phyloP scores from a whole-genome alignment of 192 early-diverging fungal species.

The Coemansia sp. region DNA sequence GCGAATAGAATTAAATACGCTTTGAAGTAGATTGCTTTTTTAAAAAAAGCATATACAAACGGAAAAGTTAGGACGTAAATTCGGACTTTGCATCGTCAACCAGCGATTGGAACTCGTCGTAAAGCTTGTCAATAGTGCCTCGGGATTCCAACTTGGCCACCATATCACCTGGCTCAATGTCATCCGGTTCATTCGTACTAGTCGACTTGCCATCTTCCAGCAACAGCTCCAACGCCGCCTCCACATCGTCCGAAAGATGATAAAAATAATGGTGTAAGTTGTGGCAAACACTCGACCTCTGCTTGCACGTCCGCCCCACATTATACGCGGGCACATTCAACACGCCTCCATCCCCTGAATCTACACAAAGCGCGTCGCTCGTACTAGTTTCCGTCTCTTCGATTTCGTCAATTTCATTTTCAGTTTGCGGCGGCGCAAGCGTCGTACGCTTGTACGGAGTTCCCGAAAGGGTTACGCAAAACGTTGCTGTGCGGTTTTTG shows the following conservation, averaged over 20 bases:
- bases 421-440: slow-evolving; percentile 26
- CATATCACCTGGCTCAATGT: slow-evolving; percentile 28
- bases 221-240: slow-evolving; percentile 10
- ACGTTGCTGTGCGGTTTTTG: slow-evolving; percentile 40
- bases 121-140: slow-evolving; percentile 24
- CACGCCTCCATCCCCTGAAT: slow-evolving; percentile 16
- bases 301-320: slow-evolving; percentile 31
- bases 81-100: slow-evolving; percentile 29
- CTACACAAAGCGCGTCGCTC: slow-evolving; percentile 5
- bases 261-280: slow-evolving; percentile 48
- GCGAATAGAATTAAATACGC: slow-evolving; percentile 23
- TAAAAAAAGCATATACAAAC: background rate
- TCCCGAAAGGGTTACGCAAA: slow-evolving; percentile 28
- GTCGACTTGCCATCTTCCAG: background rate
- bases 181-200: background rate
- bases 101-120: slow-evolving; percentile 20
- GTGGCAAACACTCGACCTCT: slow-evolving; percentile 31
- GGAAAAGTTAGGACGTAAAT: slow-evolving; percentile 17
- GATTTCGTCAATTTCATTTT: background rate
- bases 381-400: background rate
- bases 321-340: slow-evolving; percentile 17
- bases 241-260: slow-evolving; percentile 21
- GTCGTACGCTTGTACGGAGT: slow-evolving; percentile 23
- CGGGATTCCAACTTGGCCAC: slow-evolving; percentile 30
- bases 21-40: background rate